A percentile compares a stretch with the other conserved stretches of the same genome.
Evolutionary conservation across 1,284 basidiomycete genomes (phyloP).

Genomic region (Melanopsichium pennsylvanicum): DNA sequence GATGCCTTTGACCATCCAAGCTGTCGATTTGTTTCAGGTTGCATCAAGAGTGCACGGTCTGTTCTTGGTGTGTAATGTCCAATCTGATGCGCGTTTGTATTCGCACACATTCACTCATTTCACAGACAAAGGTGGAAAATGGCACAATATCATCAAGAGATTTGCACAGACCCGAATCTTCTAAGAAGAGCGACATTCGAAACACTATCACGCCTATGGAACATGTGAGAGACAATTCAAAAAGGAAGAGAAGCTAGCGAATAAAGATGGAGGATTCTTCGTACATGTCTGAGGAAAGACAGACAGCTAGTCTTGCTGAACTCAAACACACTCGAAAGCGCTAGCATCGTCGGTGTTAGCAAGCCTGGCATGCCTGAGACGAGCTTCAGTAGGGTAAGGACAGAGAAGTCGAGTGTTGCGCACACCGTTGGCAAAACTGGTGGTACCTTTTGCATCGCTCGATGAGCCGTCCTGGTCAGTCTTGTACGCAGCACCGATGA

Average conservation of each 20-base stretch:
- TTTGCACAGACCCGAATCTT: too few relatives aligned
- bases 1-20: too few relatives aligned
- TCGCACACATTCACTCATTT: too few relatives aligned
- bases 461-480: conserved; percentile 3
- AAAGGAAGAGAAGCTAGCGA: neutral
- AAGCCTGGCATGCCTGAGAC: neutral
- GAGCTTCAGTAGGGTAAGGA: conserved; percentile 16
- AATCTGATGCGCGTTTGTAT: too few relatives aligned
- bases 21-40: too few relatives aligned
- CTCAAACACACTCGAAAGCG: conserved; percentile 15
- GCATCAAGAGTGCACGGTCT: too few relatives aligned
- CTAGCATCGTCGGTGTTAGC: conserved; percentile 6
- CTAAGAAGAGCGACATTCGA: too few relatives aligned
- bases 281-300: neutral
- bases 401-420: conserved; percentile 17
- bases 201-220: neutral
- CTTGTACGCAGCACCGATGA: conserved; percentile 61
- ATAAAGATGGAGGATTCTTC: neutral
- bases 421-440: conserved; percentile 13
- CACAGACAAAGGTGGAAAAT: neutral
- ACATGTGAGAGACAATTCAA: too few relatives aligned
- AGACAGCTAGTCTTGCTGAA: too few relatives aligned
- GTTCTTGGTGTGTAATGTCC: too few relatives aligned
- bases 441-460: neutral
- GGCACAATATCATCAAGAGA: too few relatives aligned